Conservation (phyloP, 495 filamentous ascomycete genomes). For the Podospora fimiseda region DNA sequence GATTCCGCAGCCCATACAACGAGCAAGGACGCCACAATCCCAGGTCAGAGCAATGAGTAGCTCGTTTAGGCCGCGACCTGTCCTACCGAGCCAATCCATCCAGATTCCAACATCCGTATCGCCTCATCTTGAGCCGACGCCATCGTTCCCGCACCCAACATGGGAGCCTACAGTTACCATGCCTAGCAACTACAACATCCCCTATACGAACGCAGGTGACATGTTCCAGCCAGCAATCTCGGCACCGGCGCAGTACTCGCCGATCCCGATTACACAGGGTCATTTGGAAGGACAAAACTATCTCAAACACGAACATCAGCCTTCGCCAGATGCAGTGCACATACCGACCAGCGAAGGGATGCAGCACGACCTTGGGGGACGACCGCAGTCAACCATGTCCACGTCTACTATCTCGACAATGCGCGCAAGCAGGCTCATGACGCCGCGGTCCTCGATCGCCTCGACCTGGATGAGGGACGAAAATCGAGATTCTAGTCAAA, state of each 20-base stretch:
- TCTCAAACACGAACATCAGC: conserved; percentile 4
- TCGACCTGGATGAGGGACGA: conserved; percentile 23
- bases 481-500: conserved; percentile 27
- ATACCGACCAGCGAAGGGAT: not conserved
- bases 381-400: conserved; percentile 7
- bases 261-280: conserved; percentile 6
- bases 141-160: conserved; percentile 8
- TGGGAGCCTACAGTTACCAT: conserved; percentile 16
- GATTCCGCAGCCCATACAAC: conserved; percentile 18
- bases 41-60: conserved; percentile 1
- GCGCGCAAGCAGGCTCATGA: conserved; percentile 13
- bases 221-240: conserved; percentile 12
- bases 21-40: conserved; percentile 14
- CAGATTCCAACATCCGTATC: conserved; percentile 3
- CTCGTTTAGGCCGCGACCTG: conserved; percentile 2
- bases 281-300: conserved; percentile 11
- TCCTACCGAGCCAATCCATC: conserved; percentile 13
- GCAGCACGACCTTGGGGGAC: conserved; percentile 8
- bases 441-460: conserved; percentile 20
- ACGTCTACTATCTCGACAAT: conserved; percentile 6
- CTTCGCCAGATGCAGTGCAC: conserved; percentile 4
- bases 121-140: conserved; percentile 5
- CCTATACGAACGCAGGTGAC: conserved; percentile 13
- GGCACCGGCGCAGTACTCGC: conserved; percentile 12
- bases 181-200: conserved; percentile 12